These are phyloP conservation scores for Coemansia sp. DNA, from an alignment of 192 early-diverging fungal species.

Conservation along the genomic window DNA sequence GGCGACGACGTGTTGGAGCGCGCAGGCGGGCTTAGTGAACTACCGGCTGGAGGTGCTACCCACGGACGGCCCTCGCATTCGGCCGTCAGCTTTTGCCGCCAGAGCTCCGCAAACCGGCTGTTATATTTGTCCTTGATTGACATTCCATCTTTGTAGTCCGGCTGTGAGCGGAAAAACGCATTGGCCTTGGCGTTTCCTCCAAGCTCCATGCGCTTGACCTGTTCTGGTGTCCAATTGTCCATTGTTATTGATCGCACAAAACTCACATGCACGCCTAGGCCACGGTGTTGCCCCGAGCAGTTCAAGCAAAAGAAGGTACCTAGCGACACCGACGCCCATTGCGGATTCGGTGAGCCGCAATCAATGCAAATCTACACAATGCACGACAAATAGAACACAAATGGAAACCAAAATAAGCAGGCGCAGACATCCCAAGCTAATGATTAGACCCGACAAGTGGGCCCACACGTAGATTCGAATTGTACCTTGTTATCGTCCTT, in stretches of 20 bases:
- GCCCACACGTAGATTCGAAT: not conserved
- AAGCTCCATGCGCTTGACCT: conserved; percentile 89
- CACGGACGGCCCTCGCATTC: conserved; percentile 62
- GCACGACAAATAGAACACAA: too few relatives aligned
- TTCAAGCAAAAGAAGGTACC: conserved; percentile 96
- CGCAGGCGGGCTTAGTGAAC: conserved; percentile 23
- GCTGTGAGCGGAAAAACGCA: conserved; percentile 80
- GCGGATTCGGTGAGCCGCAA: conserved; percentile 79
- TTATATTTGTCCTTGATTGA: conserved; percentile 83
- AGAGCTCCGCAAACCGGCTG: conserved; percentile 77
- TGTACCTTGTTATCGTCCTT: conserved; percentile 44
- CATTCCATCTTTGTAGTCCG: conserved; percentile 74
- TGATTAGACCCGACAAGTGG: not conserved
- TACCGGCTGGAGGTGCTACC: conserved; percentile 32
- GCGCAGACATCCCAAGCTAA: not conserved
- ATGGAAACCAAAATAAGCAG: too few relatives aligned
- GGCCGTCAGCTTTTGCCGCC: conserved; percentile 85
- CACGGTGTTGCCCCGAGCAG: conserved; percentile 88
- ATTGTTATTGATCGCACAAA: conserved; percentile 99
- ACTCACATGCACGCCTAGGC: conserved; percentile 75
- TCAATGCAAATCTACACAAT: conserved; percentile 74
- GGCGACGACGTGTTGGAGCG: conserved; percentile 27
- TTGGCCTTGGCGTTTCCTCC: conserved; percentile 88
- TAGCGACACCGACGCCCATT: conserved; percentile 91
- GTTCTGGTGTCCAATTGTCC: conserved; percentile 97